These are phyloP conservation scores for Prunus campanulata DNA, from an alignment of 306 rosid genomes.

Conservation along the genomic window DNA sequence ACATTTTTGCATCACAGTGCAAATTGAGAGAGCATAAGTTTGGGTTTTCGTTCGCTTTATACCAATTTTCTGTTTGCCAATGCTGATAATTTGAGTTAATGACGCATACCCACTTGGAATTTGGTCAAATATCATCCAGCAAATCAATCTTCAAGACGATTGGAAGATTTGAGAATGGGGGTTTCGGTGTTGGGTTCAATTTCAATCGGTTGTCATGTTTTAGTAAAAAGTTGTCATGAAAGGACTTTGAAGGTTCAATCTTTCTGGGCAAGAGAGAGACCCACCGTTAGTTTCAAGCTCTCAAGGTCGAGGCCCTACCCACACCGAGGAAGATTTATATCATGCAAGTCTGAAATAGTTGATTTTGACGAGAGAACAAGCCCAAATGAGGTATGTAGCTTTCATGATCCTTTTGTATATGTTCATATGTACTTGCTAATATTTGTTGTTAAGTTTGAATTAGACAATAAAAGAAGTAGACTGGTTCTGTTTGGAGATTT, in stretches of 20 bases:
- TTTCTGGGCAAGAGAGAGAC: slow-evolving; percentile 19
- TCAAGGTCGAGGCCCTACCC: slow-evolving; percentile 25
- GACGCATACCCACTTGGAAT: slow-evolving; percentile 8
- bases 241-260: slow-evolving; percentile 29
- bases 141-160: slow-evolving; percentile 1
- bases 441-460: background rate
- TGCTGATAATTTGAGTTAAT: background rate
- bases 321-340: slow-evolving; percentile 19
- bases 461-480: background rate
- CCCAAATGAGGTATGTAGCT: slow-evolving; percentile 52
- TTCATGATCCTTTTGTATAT: slow-evolving; percentile 1
- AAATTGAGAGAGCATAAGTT: no score
- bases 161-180: slow-evolving; percentile 39
- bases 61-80: background rate
- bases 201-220: slow-evolving; percentile 44
- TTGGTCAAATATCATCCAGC: background rate
- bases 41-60: background rate
- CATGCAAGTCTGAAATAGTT: slow-evolving; percentile 43
- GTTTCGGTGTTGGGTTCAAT: slow-evolving; percentile 45
- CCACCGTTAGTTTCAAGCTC: slow-evolving; percentile 33
- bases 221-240: slow-evolving; percentile 28
- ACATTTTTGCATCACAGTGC: no score
- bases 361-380: slow-evolving; percentile 69
- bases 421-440: background rate
- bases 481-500: background rate